Base-by-base conservation (phyloP, 1,284 basidiomycete genomes). In the Boletellus deceptivus region DNA sequence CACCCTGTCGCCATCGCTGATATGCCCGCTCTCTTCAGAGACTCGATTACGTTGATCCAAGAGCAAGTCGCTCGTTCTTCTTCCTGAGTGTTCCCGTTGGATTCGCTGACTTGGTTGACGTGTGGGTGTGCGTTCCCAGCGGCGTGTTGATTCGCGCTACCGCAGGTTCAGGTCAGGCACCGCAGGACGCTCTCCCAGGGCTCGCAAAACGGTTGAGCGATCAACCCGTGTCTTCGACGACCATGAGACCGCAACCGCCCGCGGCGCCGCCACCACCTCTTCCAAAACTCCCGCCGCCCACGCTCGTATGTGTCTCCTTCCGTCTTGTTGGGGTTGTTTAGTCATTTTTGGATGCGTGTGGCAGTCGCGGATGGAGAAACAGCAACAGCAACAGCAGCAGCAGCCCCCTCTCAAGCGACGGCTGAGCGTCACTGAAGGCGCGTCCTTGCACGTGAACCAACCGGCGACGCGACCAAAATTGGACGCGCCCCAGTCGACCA, bases 21-120 rank as follows among this genome's bases (percentile, higher is more conserved):
- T 22, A 39, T 22, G 14, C 38, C 38, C 22, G 22, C 10, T 10
- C 27, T 20, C n/a, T n/a, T 27, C 20, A 67, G 65, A 43, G 55
- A 62, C 2, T 64, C 63, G 2, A 64, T 64, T 47, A 53, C 48
- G 18, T 9, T 67, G 53, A 52, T 34, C 5, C 63, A 62, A 50
- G 55, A 65, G 62, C 46, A 49, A 54, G 62, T 64, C 40, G 5
- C 41, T 44, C 25, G 8, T 31, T 31, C 20, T 20, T 45, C n/a
- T n/a, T 39, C 33, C 27, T 46, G 17, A 7, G 10, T 40, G n/a
- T 4, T 11, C 2, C 3, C n/a, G 4, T 25, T 20, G 13, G 9
- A 24, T 18, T 43, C 45, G 33, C 56, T 63, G 48, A 64, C 38
- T 9, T n/a, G 13, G 25, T 2, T 14, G 29, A 31, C 29, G 29